Evolutionary conservation across 345 rosid species (phyloP), one percentile per base, ranked within the genome.

Genomic region (Durio zibethinus): DNA sequence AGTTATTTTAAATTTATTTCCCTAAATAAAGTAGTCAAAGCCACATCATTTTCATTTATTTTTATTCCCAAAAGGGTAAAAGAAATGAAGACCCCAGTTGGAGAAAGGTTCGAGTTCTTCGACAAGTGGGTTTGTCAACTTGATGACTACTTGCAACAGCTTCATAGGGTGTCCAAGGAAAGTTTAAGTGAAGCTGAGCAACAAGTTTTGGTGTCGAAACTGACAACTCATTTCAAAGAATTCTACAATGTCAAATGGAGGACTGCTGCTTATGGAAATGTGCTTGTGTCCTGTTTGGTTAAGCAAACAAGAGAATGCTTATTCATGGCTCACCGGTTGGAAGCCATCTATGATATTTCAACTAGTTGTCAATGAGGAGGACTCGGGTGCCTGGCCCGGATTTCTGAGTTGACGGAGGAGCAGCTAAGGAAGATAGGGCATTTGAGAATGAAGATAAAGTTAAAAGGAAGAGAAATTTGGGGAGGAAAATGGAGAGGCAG

Each of bases 181-280:
- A 18, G 38, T 14, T 43, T 29, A 54, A 27, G 14, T 69, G 64
- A 48, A 2, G 63, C 10, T 10, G 84, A 87, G 29, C 85, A 82
- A 6, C 82, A 69, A 69, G 84, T 73, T 77, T 64, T 95, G 79
- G 86, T 91, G 5, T 84, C 93, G 0, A 89, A 83, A 70, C 77
- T 93, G 12, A 88, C 95, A 0, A 62, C 91, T 21, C 99, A 93
- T 80, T 86, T 84, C 86, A 93, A 95, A 83, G 90, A 87, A 11
- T 95, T 89, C 78, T 95, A 90, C 83, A 88, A 88, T 4, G 80
- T 77, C 0, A 95, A 95, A 83, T 95, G 98, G 99, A 89, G 98
- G 99, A 89, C 87, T 42, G 79, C 87, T 10, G 93, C 91, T 11
- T 84, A 80, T 53, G 92, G 87, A 78, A 92, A 89, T 6, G 92